Evolutionary conservation across 2,329 filamentous ascomycete species (phyloP), one percentile per base, ranked within the genome.

Genomic region (Fonsecaea nubica): DNA sequence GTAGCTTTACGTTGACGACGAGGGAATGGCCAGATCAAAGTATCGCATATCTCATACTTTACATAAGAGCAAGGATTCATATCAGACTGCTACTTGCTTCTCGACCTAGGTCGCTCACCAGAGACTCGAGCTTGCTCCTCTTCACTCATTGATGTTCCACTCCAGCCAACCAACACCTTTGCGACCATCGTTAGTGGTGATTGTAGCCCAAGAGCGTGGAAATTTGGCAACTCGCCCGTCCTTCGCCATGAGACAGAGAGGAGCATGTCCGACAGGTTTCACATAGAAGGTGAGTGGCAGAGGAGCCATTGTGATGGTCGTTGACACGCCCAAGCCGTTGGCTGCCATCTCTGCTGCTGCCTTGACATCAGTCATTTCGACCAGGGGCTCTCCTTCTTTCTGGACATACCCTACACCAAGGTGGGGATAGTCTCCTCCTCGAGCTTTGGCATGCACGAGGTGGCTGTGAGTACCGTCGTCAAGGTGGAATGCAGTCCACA

Each of bases 401-500:
- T 50, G 45, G 7, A 50, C 45, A 25, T 50, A 50, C 13, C 45
- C 45, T 9, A 50, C 45, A 3, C 45, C 45, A 3, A 50, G 45
- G 18, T 50, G 45, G 25, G 45, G 45, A 25, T 25, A 25, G 18
- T 50, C 45, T 25, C 45, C 45, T 50, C 45, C 45, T 4, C 45
- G 18, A 21, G 45, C 45, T 50, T 50, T 50, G 45, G 45, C 45
- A 25, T 50, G 45, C 9, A 50, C 45, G 10, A 50, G 45, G 45
- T 50, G 45, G 45, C 45, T 50, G 45, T 50, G 54, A 2, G 58
- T 62, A 21, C 58, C 58, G 18, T 62, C 58, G 30, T 42, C 21
- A 8, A 62, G 33, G 45, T 62, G 58, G 33, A 62, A 38, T 21
- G 38, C 58, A 9, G 58, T 48, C 58, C 58, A 62, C 4, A 62